These are phyloP conservation scores for Zopfia rhizophila DNA, from an alignment of 2,329 filamentous ascomycete species.

Conservation along the genomic window DNA sequence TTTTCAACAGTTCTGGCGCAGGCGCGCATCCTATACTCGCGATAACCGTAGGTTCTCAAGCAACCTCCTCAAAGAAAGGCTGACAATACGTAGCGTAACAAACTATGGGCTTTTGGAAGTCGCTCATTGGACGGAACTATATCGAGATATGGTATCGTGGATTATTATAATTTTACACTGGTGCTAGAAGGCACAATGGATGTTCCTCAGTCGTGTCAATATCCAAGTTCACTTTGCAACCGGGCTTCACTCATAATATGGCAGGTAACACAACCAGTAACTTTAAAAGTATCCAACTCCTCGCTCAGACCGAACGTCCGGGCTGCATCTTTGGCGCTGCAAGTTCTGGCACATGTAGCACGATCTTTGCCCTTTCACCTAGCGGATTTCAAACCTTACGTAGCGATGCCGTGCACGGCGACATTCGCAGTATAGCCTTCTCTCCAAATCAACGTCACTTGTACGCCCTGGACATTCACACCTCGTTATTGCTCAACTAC, in stretches of 20 bases:
- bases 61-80: too few species aligned
- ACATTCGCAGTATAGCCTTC: constrained; percentile 35
- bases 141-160: constrained; percentile 27
- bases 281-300: constrained; percentile 27
- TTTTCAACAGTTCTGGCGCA: constrained; percentile 23
- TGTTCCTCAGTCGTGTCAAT: constrained; percentile 33
- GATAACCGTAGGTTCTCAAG: constrained; percentile 32
- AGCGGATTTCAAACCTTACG: constrained; percentile 25
- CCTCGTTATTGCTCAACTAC: constrained; percentile 34
- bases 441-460: constrained; percentile 31
- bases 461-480: constrained; percentile 30
- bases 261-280: constrained; percentile 34
- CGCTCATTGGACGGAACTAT: constrained; percentile 29
- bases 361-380: constrained; percentile 28
- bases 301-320: constrained; percentile 18
- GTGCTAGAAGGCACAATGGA: constrained; percentile 27
- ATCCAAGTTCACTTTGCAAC: background rate
- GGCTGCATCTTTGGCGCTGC: constrained; percentile 31
- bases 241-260: background rate
- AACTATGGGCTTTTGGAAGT: constrained; percentile 30
- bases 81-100: constrained; percentile 29
- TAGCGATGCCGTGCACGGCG: constrained; percentile 31
- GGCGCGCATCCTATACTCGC: constrained; percentile 28
- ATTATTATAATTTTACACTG: constrained; percentile 28
- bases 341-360: constrained; percentile 34